A percentile compares a stretch with the other conserved stretches of the same genome.
Evolutionary conservation across 2,329 filamentous ascomycete genomes (phyloP).

Genomic region (Neoarthrinium moseri): DNA sequence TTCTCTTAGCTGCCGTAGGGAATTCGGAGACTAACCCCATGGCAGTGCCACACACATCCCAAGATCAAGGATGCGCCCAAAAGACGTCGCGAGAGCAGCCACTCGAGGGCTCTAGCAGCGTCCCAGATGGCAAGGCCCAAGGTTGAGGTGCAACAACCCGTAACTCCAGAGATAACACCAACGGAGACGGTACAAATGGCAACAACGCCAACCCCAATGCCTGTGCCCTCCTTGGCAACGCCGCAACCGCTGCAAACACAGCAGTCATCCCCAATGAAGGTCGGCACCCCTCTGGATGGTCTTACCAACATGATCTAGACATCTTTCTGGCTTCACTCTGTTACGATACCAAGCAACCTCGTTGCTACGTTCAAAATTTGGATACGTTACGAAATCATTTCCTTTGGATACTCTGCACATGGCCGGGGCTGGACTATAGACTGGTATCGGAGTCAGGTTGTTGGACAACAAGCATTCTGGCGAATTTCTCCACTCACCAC

Average conservation of each 20-base stretch:
- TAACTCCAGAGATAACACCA: slow-evolving; percentile 44
- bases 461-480: slow-evolving; percentile 1
- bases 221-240: slow-evolving; percentile 16
- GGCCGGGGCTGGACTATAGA: slow-evolving; percentile 25
- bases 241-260: slow-evolving; percentile 24
- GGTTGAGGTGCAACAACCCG: slow-evolving; percentile 38
- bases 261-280: slow-evolving; percentile 27
- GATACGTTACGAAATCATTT: slow-evolving; percentile 25
- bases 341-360: slow-evolving; percentile 11
- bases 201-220: slow-evolving; percentile 36
- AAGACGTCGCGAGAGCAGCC: slow-evolving; percentile 61
- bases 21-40: slow-evolving; percentile 15
- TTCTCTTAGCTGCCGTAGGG: neutral
- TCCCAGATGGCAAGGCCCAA: slow-evolving; percentile 47
- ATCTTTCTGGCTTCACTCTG: slow-evolving; percentile 6
- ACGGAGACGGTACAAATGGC: slow-evolving; percentile 29
- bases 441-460: slow-evolving; percentile 16
- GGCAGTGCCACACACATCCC: slow-evolving; percentile 67
- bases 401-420: slow-evolving; percentile 14
- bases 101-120: slow-evolving; percentile 41
- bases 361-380: slow-evolving; percentile 19
- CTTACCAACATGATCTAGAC: slow-evolving; percentile 47
- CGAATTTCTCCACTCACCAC: neutral
- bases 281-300: slow-evolving; percentile 35
- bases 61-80: slow-evolving; percentile 72